Evolutionary conservation across 345 rosid species (phyloP).

Genomic region (Arabidopsis suecica): DNA sequence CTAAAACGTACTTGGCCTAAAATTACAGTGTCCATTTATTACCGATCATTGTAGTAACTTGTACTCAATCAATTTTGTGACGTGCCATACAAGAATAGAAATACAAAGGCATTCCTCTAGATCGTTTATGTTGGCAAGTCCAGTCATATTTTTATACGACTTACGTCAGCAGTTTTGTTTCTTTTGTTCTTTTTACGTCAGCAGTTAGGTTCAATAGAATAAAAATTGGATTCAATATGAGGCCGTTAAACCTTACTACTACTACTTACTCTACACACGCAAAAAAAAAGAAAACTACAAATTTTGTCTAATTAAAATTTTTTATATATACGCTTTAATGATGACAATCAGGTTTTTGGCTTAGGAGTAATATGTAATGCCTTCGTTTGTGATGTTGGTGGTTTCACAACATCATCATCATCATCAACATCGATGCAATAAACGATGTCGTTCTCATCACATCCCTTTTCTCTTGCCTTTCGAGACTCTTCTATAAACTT

Average conservation of each 20-base stretch:
- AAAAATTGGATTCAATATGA: not conserved
- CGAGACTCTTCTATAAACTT: conserved; percentile 52
- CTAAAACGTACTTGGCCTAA: not conserved
- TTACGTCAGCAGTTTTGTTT: conserved; percentile 1
- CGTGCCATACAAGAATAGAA: conserved; percentile 24
- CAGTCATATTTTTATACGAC: not conserved
- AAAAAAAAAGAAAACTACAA: not conserved
- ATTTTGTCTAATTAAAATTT: not conserved
- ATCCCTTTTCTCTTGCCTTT: conserved; percentile 54
- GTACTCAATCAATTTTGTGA: conserved; percentile 24
- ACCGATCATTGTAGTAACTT: not conserved
- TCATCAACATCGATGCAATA: conserved; percentile 26
- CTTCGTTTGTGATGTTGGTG: conserved; percentile 18
- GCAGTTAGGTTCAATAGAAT: not conserved
- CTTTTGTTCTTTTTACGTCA: not conserved
- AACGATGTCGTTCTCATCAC: conserved; percentile 47
- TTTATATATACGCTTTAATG: conserved; percentile 26
- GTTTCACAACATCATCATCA: conserved; percentile 16
- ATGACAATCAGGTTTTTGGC: conserved; percentile 38
- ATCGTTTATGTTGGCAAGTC: not conserved
- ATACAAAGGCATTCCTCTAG: not conserved
- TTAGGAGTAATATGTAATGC: conserved; percentile 15
- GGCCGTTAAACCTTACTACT: not conserved
- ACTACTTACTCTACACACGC: too few relatives aligned
- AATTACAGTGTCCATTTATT: not conserved